Evolutionary conservation across 345 rosid species (phyloP), one percentile per base, ranked within the genome.

Genomic region (Diplotaxis tenuifolia): DNA sequence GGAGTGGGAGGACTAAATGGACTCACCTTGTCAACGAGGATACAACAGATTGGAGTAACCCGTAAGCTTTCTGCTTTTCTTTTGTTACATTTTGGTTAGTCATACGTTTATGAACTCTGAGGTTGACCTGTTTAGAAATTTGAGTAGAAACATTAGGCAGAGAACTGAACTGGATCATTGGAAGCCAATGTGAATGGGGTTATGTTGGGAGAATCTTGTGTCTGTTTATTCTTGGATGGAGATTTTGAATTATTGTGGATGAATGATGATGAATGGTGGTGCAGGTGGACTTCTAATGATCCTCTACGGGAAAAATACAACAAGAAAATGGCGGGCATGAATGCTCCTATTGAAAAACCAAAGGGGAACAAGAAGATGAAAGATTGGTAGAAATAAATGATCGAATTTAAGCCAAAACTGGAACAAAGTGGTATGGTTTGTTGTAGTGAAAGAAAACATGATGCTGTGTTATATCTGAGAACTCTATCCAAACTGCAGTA

Each of bases 1-100:
- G 96, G 1, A 90, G 93, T 64, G 91, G 96, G 47, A 80, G 91
- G 73, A 88, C 96, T 32, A 90, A 90, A 73, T 86, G 96, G 96
- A 88, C 96, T 9, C 96, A 90, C 81, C 91, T 90, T 79, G 93
- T 88, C 68, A 84, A 82, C 50, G 91, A 90, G 78, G 91, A 88
- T 63, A 88, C 96, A 27, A 90, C 93, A 59, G 95, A 89, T 62
- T 87, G 95, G 95, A 87, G 85, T 76, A 87, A 84, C 76, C 95
- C 92, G 95, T 89, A 86, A 59, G 90, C 76, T 68, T 40, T 65
- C 54, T 47, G 3, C 52, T 6, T 45, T 45, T 6, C 20, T 7
- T 47, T 16, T 47, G 20, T 47, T 47, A 47, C 54, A 47, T 47
- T 0, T 15, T n/a, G 21, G 53, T 47, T 47, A 47, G 53, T 47